Evolutionary conservation across 2,329 filamentous ascomycete species (phyloP), one percentile per base, ranked within the genome.

Genomic region (Xenoacremonium recifei): DNA sequence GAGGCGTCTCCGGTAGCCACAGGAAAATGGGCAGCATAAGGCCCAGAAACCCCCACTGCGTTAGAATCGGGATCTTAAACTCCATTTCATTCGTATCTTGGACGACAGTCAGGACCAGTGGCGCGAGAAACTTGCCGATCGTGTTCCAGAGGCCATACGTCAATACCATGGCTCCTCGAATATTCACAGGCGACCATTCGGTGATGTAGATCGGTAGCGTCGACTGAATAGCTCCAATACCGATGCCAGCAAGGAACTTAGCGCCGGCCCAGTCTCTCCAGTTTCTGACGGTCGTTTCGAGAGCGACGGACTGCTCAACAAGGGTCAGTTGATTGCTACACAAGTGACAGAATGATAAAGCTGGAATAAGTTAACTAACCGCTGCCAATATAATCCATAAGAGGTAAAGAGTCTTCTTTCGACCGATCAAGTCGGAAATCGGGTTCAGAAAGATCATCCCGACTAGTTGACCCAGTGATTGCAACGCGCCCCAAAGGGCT

Each of bases 11-110:
- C 1, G 46, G 46, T 0, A 48, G 34, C 43, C 43, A 48, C n/a
- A 48, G 18, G n/a, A 46, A 48, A 11, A 48, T 43, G 1, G 46
- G 46, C 10, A 48, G 17, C 43, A 48, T 48, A 23, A 48, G 25
- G 7, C 39, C 46, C 6, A 48, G 25, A 30, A 48, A 46, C 1
- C 35, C 46, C 42, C 42, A 48, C 19, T 48, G 46, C 3, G 37
- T 48, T 12, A 49, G 3, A 12, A 49, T 49, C 20, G 44, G 44
- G 7, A 20, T 17, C 23, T 39, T 42, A 36, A 36, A 48, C 35
- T 48, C 38, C 20, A 36, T 16, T 1, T 42, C 42, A 18, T 44
- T 25, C 36, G 42, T n/a, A 33, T 39, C 37, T 47, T 35, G 25
- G 21, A 43, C 23, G n/a, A 48, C 21, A 6, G 37, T 29, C 0